phyloP scores from a whole-genome alignment of 2,329 filamentous ascomycete species.

The Diaporthe eres region DNA sequence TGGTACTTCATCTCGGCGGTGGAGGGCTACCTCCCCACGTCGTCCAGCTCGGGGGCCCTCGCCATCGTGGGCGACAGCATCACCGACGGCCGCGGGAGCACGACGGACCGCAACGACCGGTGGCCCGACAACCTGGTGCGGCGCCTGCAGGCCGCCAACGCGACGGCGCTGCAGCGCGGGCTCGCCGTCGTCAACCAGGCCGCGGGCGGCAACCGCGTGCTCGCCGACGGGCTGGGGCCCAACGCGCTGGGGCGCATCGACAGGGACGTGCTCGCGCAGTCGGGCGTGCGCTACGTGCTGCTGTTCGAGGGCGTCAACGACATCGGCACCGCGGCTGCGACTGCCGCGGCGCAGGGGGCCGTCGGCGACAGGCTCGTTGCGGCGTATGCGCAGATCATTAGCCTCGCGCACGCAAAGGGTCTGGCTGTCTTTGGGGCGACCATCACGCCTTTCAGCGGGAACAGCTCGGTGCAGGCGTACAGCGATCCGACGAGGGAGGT shows the following conservation, averaged over 20 bases:
- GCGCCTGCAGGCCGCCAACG: constrained; percentile 54
- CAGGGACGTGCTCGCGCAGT: constrained; percentile 71
- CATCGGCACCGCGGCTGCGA: constrained; percentile 66
- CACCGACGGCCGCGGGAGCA: constrained; percentile 74
- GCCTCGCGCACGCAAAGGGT: constrained; percentile 64
- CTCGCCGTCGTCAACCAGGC: constrained; percentile 72
- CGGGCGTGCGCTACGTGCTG: constrained; percentile 67
- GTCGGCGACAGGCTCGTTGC: constrained; percentile 64
- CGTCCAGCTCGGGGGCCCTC: constrained; percentile 56
- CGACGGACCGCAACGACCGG: constrained; percentile 69
- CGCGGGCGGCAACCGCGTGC: constrained; percentile 74
- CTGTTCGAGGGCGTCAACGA: constrained; percentile 77
- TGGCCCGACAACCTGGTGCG: constrained; percentile 60
- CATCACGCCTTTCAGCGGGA: constrained; percentile 57
- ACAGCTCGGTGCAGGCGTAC: constrained; percentile 62
- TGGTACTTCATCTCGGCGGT: constrained; percentile 74
- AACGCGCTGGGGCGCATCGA: constrained; percentile 70
- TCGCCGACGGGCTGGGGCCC: constrained; percentile 72
- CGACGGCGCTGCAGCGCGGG: constrained; percentile 48
- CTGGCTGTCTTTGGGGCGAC: constrained; percentile 72
- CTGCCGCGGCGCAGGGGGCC: constrained; percentile 56
- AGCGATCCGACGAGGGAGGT: constrained; percentile 64
- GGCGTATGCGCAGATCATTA: constrained; percentile 69
- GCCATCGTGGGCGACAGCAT: constrained; percentile 76
- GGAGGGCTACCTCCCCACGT: constrained; percentile 63